A percentile compares a stretch with the other conserved stretches of the same genome.
Conservation (phyloP, 2,329 filamentous ascomycete species). For the Epicoccum nigrum region DNA sequence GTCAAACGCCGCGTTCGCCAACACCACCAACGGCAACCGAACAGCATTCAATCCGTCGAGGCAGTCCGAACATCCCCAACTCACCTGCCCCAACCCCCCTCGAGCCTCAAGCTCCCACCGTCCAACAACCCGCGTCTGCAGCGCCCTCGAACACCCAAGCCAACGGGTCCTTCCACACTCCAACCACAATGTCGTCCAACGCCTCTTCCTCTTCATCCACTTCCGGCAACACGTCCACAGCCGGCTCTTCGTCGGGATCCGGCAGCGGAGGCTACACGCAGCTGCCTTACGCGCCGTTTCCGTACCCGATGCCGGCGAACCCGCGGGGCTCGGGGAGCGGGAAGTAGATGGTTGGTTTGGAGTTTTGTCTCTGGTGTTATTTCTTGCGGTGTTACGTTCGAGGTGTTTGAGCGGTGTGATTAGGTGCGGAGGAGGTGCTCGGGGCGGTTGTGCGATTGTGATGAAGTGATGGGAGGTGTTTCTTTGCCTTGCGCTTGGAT, state of each 20-base stretch:
- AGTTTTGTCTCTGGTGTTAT: not conserved
- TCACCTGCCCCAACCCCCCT: no score
- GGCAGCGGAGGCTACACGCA: slow-evolving; percentile 35
- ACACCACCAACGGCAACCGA: no score
- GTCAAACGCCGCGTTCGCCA: no score
- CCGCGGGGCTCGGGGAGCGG: slow-evolving; percentile 29
- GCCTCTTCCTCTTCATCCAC: slow-evolving; percentile 26
- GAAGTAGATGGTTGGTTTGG: slow-evolving; percentile 17
- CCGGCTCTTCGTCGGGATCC: slow-evolving; percentile 36
- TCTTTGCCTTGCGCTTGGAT: no score
- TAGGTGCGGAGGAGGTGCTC: not conserved
- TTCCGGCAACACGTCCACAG: slow-evolving; percentile 36
- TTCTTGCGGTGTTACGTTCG: not conserved
- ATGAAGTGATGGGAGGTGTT: no score
- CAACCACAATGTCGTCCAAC: slow-evolving; percentile 38
- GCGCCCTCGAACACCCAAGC: slow-evolving; percentile 4
- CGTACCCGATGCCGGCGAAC: slow-evolving; percentile 44
- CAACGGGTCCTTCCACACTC: not conserved
- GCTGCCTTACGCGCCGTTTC: slow-evolving; percentile 47
- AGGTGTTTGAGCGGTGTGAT: not conserved
- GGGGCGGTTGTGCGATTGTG: no score
- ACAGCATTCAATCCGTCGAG: no score
- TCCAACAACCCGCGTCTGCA: slow-evolving; percentile 18
- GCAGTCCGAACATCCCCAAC: no score
- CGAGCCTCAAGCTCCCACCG: no score